These are phyloP conservation scores for Venturia carpophila DNA, from an alignment of 2,329 filamentous ascomycete species.

Conservation along the genomic window DNA sequence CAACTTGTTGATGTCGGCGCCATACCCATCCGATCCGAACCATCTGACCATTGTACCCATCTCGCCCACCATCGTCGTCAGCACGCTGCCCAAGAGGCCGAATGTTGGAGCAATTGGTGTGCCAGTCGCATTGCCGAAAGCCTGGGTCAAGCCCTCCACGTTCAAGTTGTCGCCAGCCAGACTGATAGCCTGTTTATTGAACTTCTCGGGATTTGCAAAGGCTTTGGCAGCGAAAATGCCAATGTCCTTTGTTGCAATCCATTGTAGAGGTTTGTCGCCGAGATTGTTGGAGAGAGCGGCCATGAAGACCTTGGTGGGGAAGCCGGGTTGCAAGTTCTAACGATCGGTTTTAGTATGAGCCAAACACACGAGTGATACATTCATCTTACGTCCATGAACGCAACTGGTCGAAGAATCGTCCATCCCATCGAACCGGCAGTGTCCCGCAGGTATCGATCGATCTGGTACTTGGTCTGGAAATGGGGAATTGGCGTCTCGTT, in stretches of 20 bases:
- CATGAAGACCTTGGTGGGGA: slow-evolving; percentile 43
- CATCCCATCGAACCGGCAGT: slow-evolving; percentile 44
- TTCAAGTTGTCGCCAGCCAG: slow-evolving; percentile 48
- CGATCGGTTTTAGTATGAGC: slow-evolving; percentile 15
- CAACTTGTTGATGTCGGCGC: slow-evolving; percentile 37
- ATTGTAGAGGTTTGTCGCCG: slow-evolving; percentile 35
- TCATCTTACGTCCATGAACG: slow-evolving; percentile 48
- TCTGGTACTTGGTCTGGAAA: slow-evolving; percentile 25
- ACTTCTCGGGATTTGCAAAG: slow-evolving; percentile 39
- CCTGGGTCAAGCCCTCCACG: slow-evolving; percentile 37
- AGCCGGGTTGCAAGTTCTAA: slow-evolving; percentile 41
- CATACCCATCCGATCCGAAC: slow-evolving; percentile 19
- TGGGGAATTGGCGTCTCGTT: slow-evolving; percentile 25
- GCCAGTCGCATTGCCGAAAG: slow-evolving; percentile 42
- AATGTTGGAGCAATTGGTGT: slow-evolving; percentile 28
- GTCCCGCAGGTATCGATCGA: slow-evolving; percentile 24
- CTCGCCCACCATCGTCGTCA: slow-evolving; percentile 38
- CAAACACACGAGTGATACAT: too few relatives aligned
- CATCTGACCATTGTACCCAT: slow-evolving; percentile 36
- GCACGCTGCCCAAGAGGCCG: slow-evolving; percentile 23
- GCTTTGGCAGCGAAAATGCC: slow-evolving; percentile 44
- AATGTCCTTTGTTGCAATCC: slow-evolving; percentile 41
- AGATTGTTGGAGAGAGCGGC: slow-evolving; percentile 38
- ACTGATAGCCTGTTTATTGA: slow-evolving; percentile 38
- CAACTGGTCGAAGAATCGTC: slow-evolving; percentile 55